phyloP scores from a whole-genome alignment of 306 rosid genomes.

The Glycyrrhiza uralensis region DNA sequence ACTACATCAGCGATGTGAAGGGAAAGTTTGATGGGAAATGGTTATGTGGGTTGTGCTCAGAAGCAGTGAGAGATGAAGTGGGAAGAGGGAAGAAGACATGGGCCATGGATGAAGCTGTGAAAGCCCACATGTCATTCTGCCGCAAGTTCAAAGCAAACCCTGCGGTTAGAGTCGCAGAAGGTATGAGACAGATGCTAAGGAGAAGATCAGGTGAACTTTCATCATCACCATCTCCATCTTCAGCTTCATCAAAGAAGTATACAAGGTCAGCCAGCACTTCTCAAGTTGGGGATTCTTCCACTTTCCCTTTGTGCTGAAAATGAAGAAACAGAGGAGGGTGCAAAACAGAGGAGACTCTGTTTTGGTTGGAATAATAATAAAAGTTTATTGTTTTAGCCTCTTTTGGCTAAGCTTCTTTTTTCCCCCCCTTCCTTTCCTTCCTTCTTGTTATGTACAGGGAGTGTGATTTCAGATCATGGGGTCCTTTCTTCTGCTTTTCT shows the following conservation, averaged over 20 bases:
- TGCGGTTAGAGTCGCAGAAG: slow-evolving; percentile 86
- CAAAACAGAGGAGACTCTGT: neutral
- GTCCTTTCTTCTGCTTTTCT: slow-evolving; percentile 9
- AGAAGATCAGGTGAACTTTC: slow-evolving; percentile 71
- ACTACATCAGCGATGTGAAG: slow-evolving; percentile 66
- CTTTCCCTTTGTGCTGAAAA: slow-evolving; percentile 43
- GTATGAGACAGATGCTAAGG: slow-evolving; percentile 95
- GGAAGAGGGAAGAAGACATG: slow-evolving; percentile 52
- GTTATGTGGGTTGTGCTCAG: slow-evolving; percentile 97
- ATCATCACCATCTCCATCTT: slow-evolving; percentile 36
- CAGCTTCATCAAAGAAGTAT: slow-evolving; percentile 55
- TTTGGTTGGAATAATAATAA: slow-evolving; percentile 49
- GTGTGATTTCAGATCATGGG: slow-evolving; percentile 30
- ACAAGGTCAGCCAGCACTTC: slow-evolving; percentile 62
- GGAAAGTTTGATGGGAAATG: slow-evolving; percentile 83
- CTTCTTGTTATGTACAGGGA: slow-evolving; percentile 48
- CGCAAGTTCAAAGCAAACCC: slow-evolving; percentile 87
- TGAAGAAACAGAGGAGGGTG: slow-evolving; percentile 1
- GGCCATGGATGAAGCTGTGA: slow-evolving; percentile 86
- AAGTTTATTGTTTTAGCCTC: slow-evolving; percentile 26
- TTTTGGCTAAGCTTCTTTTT: slow-evolving; percentile 11
- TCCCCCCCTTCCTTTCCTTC: too few relatives aligned
- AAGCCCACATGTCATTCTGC: slow-evolving; percentile 97
- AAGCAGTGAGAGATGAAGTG: slow-evolving; percentile 92
- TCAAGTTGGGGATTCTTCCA: slow-evolving; percentile 74